Conservation (phyloP, 306 rosid genomes). For the Geum urbanum region DNA sequence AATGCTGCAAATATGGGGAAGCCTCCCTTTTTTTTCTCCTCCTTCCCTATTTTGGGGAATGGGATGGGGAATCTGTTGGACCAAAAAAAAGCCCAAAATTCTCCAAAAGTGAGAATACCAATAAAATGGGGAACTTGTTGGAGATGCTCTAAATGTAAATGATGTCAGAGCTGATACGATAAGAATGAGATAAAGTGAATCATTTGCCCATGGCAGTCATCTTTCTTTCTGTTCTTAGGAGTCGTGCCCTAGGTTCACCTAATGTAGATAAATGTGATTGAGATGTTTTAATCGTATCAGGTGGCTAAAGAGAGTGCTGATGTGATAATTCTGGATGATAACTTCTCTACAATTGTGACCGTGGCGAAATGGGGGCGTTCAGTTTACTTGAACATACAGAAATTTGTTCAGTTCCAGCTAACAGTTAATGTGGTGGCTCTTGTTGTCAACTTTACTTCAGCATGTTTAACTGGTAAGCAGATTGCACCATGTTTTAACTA, state of each 20-base stretch:
- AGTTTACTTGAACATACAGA: slow-evolving; percentile 90
- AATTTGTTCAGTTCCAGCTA: slow-evolving; percentile 96
- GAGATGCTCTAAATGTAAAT: background rate
- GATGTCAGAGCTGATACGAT: background rate
- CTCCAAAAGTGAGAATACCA: too few species aligned
- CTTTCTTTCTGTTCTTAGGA: background rate
- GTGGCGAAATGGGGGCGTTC: slow-evolving; percentile 99
- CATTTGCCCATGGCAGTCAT: background rate
- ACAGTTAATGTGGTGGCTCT: slow-evolving; percentile 95
- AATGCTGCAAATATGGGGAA: too few species aligned
- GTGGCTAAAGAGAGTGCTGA: slow-evolving; percentile 99
- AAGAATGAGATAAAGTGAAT: background rate
- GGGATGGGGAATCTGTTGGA: too few species aligned
- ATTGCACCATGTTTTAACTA: background rate
- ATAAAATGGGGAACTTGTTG: too few species aligned
- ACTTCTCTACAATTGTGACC: slow-evolving; percentile 90
- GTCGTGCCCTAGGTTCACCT: slow-evolving; percentile 14
- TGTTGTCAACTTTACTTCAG: slow-evolving; percentile 90
- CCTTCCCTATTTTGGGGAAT: too few species aligned
- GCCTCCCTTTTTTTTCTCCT: too few species aligned
- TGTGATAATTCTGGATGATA: slow-evolving; percentile 88
- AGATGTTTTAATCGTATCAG: slow-evolving; percentile 42
- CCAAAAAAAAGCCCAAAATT: too few species aligned
- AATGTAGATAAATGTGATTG: slow-evolving; percentile 16
- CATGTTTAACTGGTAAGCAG: slow-evolving; percentile 81